phyloP scores from a whole-genome alignment of 2,329 filamentous ascomycete genomes.

The Claviceps quebecensis region DNA sequence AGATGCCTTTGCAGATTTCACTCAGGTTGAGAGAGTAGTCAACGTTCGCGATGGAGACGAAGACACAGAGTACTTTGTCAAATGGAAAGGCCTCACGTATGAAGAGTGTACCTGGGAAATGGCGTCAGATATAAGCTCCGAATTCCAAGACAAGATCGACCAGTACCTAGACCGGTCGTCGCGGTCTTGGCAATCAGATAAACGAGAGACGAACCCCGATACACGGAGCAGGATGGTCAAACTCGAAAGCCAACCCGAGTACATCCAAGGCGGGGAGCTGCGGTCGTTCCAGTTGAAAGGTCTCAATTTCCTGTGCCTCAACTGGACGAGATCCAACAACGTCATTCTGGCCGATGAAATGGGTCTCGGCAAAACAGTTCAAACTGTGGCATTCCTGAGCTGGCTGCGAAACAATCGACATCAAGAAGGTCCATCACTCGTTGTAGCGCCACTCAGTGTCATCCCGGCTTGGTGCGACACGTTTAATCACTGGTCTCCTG shows the following conservation, averaged over 20 bases:
- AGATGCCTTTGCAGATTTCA: constrained; percentile 79
- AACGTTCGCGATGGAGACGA: constrained; percentile 67
- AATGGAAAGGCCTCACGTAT: constrained; percentile 92
- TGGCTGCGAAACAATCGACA: constrained; percentile 83
- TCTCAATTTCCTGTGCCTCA: constrained; percentile 87
- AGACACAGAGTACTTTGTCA: constrained; percentile 79
- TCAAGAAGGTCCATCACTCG: constrained; percentile 89
- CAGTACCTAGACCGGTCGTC: constrained; percentile 74
- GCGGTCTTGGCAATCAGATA: constrained; percentile 68
- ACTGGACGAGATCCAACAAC: constrained; percentile 89
- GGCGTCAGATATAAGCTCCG: constrained; percentile 57
- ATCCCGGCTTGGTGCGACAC: constrained; percentile 98
- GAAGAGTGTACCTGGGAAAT: constrained; percentile 91
- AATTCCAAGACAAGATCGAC: constrained; percentile 82
- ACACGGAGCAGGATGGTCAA: constrained; percentile 62
- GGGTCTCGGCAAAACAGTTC: constrained; percentile 95
- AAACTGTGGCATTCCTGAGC: constrained; percentile 92
- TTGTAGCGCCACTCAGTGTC: constrained; percentile 92
- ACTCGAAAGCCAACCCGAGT: constrained; percentile 69
- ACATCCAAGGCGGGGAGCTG: constrained; percentile 72
- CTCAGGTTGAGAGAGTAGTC: constrained; percentile 85
- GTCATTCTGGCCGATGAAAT: constrained; percentile 98
- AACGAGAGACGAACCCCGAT: constrained; percentile 57
- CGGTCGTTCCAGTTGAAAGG: constrained; percentile 89
- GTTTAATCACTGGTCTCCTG: constrained; percentile 90